Base-by-base conservation (phyloP, 164 flowering plant genomes). In the Chloranthus sessilifolius region DNA sequence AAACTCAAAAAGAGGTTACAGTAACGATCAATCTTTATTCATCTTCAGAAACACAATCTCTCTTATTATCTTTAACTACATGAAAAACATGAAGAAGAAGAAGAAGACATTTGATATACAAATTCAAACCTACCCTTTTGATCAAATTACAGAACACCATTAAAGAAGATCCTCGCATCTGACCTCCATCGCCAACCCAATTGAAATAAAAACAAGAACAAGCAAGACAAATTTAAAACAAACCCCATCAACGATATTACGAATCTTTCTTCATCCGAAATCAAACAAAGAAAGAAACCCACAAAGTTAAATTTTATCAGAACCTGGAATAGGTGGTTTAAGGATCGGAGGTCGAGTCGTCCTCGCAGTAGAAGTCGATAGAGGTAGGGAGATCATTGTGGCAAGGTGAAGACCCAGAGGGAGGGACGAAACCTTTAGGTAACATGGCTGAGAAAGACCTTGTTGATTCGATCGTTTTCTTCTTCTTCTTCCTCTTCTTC, bases 341-440 rank as follows among this genome's bases (percentile, higher is more conserved):
- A 14, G 58, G 59, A 8, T 33, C 35, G 2, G 40, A 23, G 14
- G 31, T 31, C 4, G 55, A 63, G n/a, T 30, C 34, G 30, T n/a
- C n/a, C n/a, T 39, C 60, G 56, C 85, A 78, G 66, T 47, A 71
- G 48, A 63, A 69, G 19, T 66, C 3, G 47, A 57, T 55, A 8
- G 75, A 67, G 44, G 62, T 28, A 3, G 83, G 80, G 34, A 63
- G 14, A n/a, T 52, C 41, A 55, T 83, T 80, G 28, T 83, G 90
- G 67, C 90, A 83, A 0, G 76, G 69, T 4, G 90, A 83, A 0
- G 86, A 80, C 16, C 77, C 80, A 1, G 85, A 80, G 41, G 86
- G 86, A 52, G 90, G 90, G 17, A 78, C 68, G 37, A 65, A 65
- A 20, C 90, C 86, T 61, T 80, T 80, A 0, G 90, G 90, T 36